These are phyloP conservation scores for Lumnitzera racemosa DNA, from an alignment of 345 rosid species.

Conservation along the genomic window DNA sequence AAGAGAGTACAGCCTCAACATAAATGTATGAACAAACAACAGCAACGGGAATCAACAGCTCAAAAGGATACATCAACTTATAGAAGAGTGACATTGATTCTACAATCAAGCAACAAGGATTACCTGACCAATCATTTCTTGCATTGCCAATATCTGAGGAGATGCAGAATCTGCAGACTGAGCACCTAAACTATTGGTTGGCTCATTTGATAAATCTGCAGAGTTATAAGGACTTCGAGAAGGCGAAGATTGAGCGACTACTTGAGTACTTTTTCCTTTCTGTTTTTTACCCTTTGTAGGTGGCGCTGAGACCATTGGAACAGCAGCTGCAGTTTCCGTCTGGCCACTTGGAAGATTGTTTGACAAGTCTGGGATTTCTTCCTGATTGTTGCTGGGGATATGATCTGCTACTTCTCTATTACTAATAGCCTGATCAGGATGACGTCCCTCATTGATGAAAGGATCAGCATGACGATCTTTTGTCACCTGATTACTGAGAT, in stretches of 20 bases:
- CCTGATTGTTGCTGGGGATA: slow-evolving; percentile 19
- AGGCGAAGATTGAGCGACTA: slow-evolving; percentile 37
- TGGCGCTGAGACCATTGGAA: slow-evolving; percentile 26
- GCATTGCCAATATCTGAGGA: slow-evolving; percentile 43
- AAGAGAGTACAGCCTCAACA: no score
- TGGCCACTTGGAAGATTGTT: slow-evolving; percentile 30
- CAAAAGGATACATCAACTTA: neutral
- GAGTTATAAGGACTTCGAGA: slow-evolving; percentile 47
- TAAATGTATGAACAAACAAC: no score
- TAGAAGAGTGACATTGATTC: neutral
- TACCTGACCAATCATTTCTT: slow-evolving; percentile 55
- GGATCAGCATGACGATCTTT: slow-evolving; percentile 35
- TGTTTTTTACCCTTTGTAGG: slow-evolving; percentile 43
- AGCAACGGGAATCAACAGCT: no score
- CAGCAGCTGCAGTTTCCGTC: slow-evolving; percentile 15
- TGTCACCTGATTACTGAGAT: slow-evolving; percentile 52
- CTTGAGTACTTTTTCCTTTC: slow-evolving; percentile 45
- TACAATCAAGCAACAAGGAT: slow-evolving; percentile 4
- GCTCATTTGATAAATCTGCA: slow-evolving; percentile 48
- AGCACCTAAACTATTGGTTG: slow-evolving; percentile 29
- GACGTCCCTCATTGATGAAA: slow-evolving; percentile 28
- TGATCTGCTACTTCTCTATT: slow-evolving; percentile 22
- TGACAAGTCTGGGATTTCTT: slow-evolving; percentile 23
- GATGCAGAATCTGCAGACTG: slow-evolving; percentile 30
- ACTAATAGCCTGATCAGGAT: slow-evolving; percentile 18